Percentiles rank a stretch among this genome's conserved stretches.
These are phyloP conservation scores for Aspergillus fumigatus DNA, from an alignment of 2,329 filamentous ascomycete genomes.

Conservation along the genomic window DNA sequence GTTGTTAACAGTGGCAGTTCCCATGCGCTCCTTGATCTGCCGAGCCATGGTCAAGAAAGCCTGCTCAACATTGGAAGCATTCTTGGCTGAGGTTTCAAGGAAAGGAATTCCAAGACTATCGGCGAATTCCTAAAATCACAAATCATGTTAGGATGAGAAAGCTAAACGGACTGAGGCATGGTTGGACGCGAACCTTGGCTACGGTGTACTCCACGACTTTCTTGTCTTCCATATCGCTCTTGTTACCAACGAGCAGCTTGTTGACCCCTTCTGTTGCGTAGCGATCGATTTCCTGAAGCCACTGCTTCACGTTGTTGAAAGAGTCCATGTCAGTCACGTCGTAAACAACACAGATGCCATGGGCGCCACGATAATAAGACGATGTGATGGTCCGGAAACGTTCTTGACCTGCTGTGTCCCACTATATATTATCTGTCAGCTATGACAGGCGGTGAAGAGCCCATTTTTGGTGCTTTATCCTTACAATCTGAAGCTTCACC, in stretches of 20 bases:
- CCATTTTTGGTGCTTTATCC: conserved; percentile 25
- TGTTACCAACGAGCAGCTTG: conserved; percentile 99
- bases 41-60: conserved; percentile 99
- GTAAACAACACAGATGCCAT: conserved; percentile 99
- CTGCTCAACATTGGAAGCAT: conserved; percentile 98
- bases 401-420: conserved; percentile 98
- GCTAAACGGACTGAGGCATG: not conserved
- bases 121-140: conserved; percentile 76
- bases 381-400: conserved; percentile 99
- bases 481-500: conserved; percentile 97
- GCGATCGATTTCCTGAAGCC: conserved; percentile 98
- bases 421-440: conserved; percentile 53
- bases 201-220: conserved; percentile 99
- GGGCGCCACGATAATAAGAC: conserved; percentile 97
- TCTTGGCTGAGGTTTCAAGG: conserved; percentile 99
- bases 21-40: conserved; percentile 99
- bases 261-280: conserved; percentile 99
- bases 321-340: conserved; percentile 99
- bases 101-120: conserved; percentile 98
- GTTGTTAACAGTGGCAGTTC: conserved; percentile 93
- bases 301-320: conserved; percentile 99
- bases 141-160: conserved; percentile 6
- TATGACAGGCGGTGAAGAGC: not conserved
- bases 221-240: conserved; percentile 99
- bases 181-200: conserved; percentile 71